A percentile compares a stretch with the other conserved stretches of the same genome.
These are phyloP conservation scores for Penicillium crystallinum DNA, from an alignment of 495 filamentous ascomycete species.

Conservation along the genomic window DNA sequence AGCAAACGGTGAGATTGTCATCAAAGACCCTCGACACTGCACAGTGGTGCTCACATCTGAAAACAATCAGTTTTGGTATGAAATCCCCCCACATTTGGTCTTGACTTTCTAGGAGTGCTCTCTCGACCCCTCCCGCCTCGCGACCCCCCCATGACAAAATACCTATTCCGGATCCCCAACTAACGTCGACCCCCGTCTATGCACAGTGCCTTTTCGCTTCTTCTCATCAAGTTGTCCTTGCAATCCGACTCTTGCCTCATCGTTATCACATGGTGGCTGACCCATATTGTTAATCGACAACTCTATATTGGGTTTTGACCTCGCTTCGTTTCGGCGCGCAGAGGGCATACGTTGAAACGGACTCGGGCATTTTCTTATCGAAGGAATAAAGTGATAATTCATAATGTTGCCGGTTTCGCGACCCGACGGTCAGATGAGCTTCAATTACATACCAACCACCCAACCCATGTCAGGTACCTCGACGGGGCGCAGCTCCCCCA, in stretches of 20 bases:
- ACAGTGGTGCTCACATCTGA: not conserved
- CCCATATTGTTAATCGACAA: conserved; percentile 10
- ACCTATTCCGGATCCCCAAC: conserved; percentile 1
- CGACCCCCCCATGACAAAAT: not conserved
- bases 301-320: conserved; percentile 4
- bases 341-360: conserved; percentile 15
- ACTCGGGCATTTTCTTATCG: conserved; percentile 22
- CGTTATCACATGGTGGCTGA: conserved; percentile 13
- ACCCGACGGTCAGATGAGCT: conserved; percentile 69
- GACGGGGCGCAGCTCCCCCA: conserved; percentile 80
- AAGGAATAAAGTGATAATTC: conserved; percentile 34
- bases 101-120: conserved; percentile 7
- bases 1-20: conserved; percentile 2
- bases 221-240: not conserved
- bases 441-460: conserved; percentile 66
- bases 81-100: not conserved
- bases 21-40: conserved; percentile 1
- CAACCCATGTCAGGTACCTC: conserved; percentile 80
- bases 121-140: conserved; percentile 21
- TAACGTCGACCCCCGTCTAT: not conserved
- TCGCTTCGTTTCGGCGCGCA: conserved; percentile 6
- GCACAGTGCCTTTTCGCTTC: not conserved
- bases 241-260: not conserved
- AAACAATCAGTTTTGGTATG: not conserved
- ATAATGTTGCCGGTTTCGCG: conserved; percentile 85